A percentile compares a stretch with the other conserved stretches of the same genome.
These are phyloP conservation scores for Botrytis byssoidea DNA, from an alignment of 2,329 filamentous ascomycete species.

Conservation along the genomic window DNA sequence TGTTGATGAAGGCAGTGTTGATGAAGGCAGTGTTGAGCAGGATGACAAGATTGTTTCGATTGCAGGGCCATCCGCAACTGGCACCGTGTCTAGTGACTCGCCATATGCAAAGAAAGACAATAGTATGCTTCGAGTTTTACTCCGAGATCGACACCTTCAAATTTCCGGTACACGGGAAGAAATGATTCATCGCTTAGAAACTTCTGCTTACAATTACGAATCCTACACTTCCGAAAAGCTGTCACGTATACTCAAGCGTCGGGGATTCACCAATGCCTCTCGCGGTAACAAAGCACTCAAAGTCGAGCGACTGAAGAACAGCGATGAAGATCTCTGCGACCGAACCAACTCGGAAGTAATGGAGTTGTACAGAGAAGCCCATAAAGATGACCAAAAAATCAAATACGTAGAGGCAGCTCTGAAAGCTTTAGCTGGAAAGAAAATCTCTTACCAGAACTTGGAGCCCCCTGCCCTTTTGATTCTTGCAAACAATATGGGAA, in stretches of 20 bases:
- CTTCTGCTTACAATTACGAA: conserved; percentile 25
- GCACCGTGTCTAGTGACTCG: not conserved
- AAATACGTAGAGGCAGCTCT: no score
- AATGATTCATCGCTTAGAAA: conserved; percentile 27
- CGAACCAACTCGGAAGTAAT: no score
- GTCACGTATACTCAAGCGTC: conserved; percentile 24
- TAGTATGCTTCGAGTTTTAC: conserved; percentile 26
- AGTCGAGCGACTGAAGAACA: no score
- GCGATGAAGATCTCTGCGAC: no score
- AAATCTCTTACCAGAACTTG: no score
- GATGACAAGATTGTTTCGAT: not conserved
- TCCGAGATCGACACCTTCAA: conserved; percentile 21
- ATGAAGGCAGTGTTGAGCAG: not conserved
- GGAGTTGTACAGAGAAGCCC: no score
- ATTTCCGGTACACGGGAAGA: conserved; percentile 26
- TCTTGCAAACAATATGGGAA: no score
- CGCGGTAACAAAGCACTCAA: no score
- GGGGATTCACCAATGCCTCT: no score
- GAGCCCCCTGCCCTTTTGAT: no score
- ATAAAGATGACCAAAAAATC: no score
- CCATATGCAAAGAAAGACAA: conserved; percentile 28
- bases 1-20: not conserved
- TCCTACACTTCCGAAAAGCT: conserved; percentile 15
- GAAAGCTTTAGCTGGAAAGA: no score
- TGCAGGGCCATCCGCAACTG: not conserved